phyloP scores from a whole-genome alignment of 495 filamentous ascomycete genomes.

The Terfezia boudieri region DNA sequence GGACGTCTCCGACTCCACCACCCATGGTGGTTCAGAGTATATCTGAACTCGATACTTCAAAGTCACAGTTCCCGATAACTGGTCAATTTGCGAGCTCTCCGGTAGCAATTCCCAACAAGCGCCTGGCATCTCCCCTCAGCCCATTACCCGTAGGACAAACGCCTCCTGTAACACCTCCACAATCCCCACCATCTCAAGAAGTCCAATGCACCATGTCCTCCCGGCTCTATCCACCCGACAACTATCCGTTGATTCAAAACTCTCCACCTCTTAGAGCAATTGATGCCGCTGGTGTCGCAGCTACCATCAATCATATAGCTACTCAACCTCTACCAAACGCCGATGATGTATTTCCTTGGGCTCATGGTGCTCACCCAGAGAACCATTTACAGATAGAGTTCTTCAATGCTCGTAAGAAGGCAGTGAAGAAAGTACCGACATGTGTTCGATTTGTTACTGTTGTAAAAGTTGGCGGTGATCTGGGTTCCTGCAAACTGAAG shows the following conservation, averaged over 20 bases:
- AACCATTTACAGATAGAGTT: constrained; percentile 79
- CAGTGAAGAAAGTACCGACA: constrained; percentile 37
- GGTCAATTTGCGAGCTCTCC: constrained; percentile 23
- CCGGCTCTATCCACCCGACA: constrained; percentile 51
- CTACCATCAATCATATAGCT: constrained; percentile 50
- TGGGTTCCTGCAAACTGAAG: constrained; percentile 53
- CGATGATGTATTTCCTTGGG: constrained; percentile 77
- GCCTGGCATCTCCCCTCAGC: constrained; percentile 55
- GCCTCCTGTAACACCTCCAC: constrained; percentile 41
- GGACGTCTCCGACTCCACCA: constrained; percentile 13
- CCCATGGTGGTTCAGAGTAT: constrained; percentile 21
- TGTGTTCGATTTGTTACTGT: constrained; percentile 65
- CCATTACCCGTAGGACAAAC: constrained; percentile 44
- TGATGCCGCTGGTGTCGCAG: constrained; percentile 39
- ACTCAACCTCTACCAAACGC: constrained; percentile 66
- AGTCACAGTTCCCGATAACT: constrained; percentile 28
- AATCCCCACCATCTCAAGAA: constrained; percentile 34
- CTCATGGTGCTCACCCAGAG: constrained; percentile 77
- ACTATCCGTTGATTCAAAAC: constrained; percentile 32
- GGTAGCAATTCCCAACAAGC: constrained; percentile 64
- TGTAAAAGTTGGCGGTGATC: constrained; percentile 71
- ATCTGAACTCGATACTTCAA: constrained; percentile 27
- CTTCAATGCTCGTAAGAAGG: constrained; percentile 55
- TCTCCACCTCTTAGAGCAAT: constrained; percentile 49
- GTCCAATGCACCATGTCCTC: constrained; percentile 33